These are phyloP conservation scores for Salix caprea DNA, from an alignment of 345 rosid genomes.

Conservation along the genomic window DNA sequence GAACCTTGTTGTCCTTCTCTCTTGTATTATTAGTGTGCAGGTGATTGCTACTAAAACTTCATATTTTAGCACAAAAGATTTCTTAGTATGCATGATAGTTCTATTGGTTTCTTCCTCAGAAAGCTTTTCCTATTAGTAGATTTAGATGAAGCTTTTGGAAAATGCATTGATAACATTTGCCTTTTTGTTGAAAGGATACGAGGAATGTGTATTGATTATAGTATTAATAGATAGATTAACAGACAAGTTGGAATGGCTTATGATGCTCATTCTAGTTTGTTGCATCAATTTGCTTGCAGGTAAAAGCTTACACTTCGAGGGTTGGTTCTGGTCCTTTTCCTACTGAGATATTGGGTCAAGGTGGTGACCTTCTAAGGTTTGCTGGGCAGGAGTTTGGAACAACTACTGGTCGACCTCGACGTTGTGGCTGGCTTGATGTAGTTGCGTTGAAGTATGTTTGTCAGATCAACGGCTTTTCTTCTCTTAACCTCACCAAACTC, in stretches of 20 bases:
- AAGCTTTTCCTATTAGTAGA: too few relatives aligned
- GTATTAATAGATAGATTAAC: too few relatives aligned
- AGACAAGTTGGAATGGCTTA: too few relatives aligned
- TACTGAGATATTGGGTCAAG: conserved; percentile 78
- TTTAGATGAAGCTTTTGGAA: too few relatives aligned
- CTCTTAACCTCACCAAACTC: conserved; percentile 89
- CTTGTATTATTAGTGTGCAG: neutral
- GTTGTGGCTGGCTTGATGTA: conserved; percentile 98
- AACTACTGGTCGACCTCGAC: conserved; percentile 97
- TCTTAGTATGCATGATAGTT: too few relatives aligned
- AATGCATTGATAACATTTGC: too few relatives aligned
- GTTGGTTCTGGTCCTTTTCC: conserved; percentile 99
- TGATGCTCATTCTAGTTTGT: neutral
- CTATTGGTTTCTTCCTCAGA: too few relatives aligned
- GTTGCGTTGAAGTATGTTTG: conserved; percentile 83
- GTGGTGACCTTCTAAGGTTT: conserved; percentile 82
- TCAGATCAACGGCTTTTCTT: conserved; percentile 91
- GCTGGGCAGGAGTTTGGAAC: conserved; percentile 98
- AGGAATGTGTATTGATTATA: too few relatives aligned
- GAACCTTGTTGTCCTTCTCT: neutral
- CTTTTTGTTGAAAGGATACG: too few relatives aligned
- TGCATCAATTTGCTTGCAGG: conserved; percentile 36
- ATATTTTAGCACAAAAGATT: too few relatives aligned
- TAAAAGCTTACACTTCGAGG: conserved; percentile 95
- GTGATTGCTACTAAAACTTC: neutral